Conservation (phyloP, 202 grass and related monocot species). For the Cymbopogon flexuosus region DNA sequence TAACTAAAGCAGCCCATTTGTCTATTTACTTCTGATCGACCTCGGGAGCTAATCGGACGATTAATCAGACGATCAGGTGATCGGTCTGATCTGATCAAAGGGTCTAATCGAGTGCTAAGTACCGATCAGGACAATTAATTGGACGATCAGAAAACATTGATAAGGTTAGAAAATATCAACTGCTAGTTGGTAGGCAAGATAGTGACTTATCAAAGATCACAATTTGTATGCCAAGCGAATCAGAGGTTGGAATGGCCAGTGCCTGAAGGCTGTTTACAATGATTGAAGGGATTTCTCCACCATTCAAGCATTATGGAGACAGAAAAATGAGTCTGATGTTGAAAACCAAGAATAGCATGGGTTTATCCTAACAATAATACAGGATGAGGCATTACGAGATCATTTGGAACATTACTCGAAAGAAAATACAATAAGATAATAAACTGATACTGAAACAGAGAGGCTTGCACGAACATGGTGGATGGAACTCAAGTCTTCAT, state of each 20-base stretch:
- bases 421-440: conserved; percentile 40
- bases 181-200: conserved; percentile 40
- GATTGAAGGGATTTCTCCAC: conserved; percentile 23
- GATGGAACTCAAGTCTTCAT: conserved; percentile 32
- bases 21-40: too few relatives aligned
- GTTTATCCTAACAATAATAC: conserved; percentile 25
- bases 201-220: conserved; percentile 19
- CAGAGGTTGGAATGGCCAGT: conserved; percentile 8
- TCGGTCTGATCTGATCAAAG: too few relatives aligned
- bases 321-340: conserved; percentile 19
- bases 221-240: conserved; percentile 27
- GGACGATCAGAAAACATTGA: too few relatives aligned
- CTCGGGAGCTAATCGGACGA: too few relatives aligned
- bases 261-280: conserved; percentile 22
- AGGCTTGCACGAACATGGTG: conserved; percentile 49
- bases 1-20: too few relatives aligned
- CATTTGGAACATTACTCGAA: conserved; percentile 35
- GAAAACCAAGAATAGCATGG: conserved; percentile 29
- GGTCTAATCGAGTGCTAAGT: too few relatives aligned
- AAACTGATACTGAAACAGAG: conserved; percentile 24
- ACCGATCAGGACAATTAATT: too few relatives aligned
- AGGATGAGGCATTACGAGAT: conserved; percentile 27
- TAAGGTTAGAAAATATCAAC: conserved; percentile 44
- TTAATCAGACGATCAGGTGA: too few relatives aligned
- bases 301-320: conserved; percentile 26